phyloP scores from a whole-genome alignment of 2,329 filamentous ascomycete genomes.

The Paracamarosporium sp. region DNA sequence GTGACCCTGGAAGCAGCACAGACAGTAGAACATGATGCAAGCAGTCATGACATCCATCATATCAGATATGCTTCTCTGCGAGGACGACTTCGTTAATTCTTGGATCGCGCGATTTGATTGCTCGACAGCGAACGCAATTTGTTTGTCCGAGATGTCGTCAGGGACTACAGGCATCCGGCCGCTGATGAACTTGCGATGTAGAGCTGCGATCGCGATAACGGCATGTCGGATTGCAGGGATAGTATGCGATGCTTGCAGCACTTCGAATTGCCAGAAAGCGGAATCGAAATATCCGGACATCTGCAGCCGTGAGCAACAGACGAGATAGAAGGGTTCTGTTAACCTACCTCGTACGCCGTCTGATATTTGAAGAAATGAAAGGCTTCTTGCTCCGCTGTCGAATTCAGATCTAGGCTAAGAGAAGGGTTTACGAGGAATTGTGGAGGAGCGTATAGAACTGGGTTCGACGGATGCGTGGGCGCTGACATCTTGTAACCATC shows the following conservation, averaged over 20 bases:
- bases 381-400: slow-evolving; percentile 30
- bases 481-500: slow-evolving; percentile 32
- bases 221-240: slow-evolving; percentile 38
- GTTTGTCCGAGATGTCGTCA: slow-evolving; percentile 27
- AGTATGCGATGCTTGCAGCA: slow-evolving; percentile 41
- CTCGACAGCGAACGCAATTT: slow-evolving; percentile 37
- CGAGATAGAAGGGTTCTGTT: too few relatives aligned
- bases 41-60: slow-evolving; percentile 40
- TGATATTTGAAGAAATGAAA: slow-evolving; percentile 40
- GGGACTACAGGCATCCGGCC: slow-evolving; percentile 27
- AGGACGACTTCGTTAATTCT: slow-evolving; percentile 14
- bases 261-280: slow-evolving; percentile 38
- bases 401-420: slow-evolving; percentile 22
- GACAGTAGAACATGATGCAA: slow-evolving; percentile 38
- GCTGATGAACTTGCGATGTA: slow-evolving; percentile 39
- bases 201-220: slow-evolving; percentile 37
- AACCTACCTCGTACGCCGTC: slow-evolving; percentile 25
- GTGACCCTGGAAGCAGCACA: slow-evolving; percentile 42
- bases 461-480: background rate
- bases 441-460: slow-evolving; percentile 15
- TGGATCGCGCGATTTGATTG: slow-evolving; percentile 36
- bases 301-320: background rate
- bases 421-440: slow-evolving; percentile 18
- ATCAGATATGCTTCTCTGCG: slow-evolving; percentile 16
- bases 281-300: slow-evolving; percentile 38